phyloP scores from a whole-genome alignment of 2,329 filamentous ascomycete species.

The Penicillium sp. region DNA sequence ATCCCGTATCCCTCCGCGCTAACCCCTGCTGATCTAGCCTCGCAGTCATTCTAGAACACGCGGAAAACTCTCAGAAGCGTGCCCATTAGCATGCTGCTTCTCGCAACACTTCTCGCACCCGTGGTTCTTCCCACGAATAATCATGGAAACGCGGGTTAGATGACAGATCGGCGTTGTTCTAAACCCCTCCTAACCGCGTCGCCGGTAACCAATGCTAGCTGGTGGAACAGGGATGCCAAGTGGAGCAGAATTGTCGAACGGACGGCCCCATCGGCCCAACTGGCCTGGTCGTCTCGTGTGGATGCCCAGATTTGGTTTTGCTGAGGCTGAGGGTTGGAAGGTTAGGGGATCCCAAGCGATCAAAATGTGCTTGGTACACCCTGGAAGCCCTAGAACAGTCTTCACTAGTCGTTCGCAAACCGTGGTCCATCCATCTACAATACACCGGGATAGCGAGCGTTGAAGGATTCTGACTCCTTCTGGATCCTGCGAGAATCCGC shows the following conservation, averaged over 20 bases:
- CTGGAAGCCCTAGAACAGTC: too few species aligned
- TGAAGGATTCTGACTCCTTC: neutral
- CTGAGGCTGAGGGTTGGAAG: neutral
- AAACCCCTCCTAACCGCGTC: constrained; percentile 6
- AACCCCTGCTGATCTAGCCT: neutral
- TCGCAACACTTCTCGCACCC: neutral
- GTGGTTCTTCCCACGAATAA: too few species aligned
- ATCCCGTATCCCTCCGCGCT: neutral
- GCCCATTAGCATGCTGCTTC: neutral
- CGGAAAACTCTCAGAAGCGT: neutral
- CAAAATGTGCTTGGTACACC: too few species aligned
- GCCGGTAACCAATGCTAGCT: constrained; percentile 16
- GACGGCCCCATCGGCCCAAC: constrained; percentile 4
- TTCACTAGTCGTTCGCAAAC: too few species aligned
- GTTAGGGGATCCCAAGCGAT: neutral
- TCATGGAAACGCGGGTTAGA: neutral
- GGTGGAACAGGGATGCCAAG: neutral
- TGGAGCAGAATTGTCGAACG: constrained; percentile 7
- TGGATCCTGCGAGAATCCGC: neutral
- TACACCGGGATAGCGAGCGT: neutral
- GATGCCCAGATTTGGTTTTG: neutral
- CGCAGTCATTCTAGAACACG: neutral
- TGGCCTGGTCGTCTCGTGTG: neutral
- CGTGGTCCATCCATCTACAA: neutral
- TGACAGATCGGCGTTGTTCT: constrained; percentile 11